phyloP scores from a whole-genome alignment of 2,329 filamentous ascomycete genomes.

The Chaetomiaceae sp. region DNA sequence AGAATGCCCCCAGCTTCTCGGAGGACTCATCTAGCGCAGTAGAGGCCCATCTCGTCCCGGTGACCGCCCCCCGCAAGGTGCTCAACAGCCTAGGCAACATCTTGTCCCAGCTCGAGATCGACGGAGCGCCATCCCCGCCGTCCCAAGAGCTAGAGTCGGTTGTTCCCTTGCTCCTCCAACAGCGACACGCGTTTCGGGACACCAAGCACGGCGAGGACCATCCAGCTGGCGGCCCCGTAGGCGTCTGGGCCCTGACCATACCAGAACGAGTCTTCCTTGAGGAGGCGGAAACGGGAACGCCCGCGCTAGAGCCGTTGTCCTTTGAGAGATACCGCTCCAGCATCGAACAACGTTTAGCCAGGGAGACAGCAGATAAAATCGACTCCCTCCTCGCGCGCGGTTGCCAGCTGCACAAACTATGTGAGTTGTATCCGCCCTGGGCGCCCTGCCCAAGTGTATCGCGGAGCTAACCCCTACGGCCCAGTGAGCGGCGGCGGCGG shows the following conservation, averaged over 20 bases:
- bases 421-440: conserved; percentile 33
- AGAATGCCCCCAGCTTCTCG: not conserved
- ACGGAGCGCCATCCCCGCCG: conserved; percentile 51
- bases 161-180: conserved; percentile 55
- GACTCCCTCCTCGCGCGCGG: conserved; percentile 35
- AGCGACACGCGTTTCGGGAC: conserved; percentile 28
- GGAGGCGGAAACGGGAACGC: too few relatives aligned
- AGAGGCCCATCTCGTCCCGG: conserved; percentile 50
- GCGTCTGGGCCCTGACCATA: conserved; percentile 70
- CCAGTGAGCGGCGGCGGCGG: conserved; percentile 76
- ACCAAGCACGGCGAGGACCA: conserved; percentile 13
- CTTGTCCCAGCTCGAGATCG: conserved; percentile 56
- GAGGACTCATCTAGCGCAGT: not conserved
- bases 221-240: conserved; percentile 42
- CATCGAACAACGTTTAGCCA: conserved; percentile 28
- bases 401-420: conserved; percentile 44
- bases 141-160: conserved; percentile 66
- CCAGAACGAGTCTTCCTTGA: too few relatives aligned
- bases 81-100: conserved; percentile 73
- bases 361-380: conserved; percentile 30
- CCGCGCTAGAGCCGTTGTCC: conserved; percentile 24
- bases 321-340: conserved; percentile 23
- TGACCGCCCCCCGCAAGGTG: conserved; percentile 61
- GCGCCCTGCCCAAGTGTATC: not conserved
- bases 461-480: not conserved